Evolutionary conservation across 139 green algal genomes (phyloP), one percentile per base, ranked within the genome.

Genomic region (Desmodesmus armatus): DNA sequence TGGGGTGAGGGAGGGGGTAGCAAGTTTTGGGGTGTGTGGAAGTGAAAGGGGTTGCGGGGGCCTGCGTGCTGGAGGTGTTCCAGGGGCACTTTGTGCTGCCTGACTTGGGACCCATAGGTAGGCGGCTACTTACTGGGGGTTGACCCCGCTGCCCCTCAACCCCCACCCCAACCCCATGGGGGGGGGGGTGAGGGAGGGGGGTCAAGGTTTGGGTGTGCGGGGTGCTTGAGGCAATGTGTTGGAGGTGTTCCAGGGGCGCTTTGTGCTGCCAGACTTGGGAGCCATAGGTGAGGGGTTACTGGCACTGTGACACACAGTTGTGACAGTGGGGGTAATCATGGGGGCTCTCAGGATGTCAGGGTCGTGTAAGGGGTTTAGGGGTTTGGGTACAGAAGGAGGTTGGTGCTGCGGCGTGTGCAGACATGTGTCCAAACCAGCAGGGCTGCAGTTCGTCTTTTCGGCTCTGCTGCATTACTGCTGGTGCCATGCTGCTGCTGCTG

Each of bases 21-120:
- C n/a, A n/a, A n/a, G n/a, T n/a, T n/a, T n/a, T n/a, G n/a, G n/a
- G n/a, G n/a, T n/a, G n/a, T n/a, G n/a, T n/a, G n/a, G n/a, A n/a
- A n/a, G n/a, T n/a, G n/a, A n/a, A 86, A 21, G 87, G 62, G 27
- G 35, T 29, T 60, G 71, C 84, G 2, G 41, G 69, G 0, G 96
- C 96, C 0, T 99, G 99, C 62, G 88, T 99, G 37, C 90, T 99
- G 67, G 96, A 99, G 86, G 85, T 98, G 7, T 99, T 97, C 87
- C 75, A 83, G 3, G 92, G 92, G 11, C 94, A 98, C 89, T 99
- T 99, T 82, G 49, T 84, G 80, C 93, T 99, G 78, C 96, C 96
- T 4, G 95, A 99, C 39, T 91, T 99, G 69, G 96, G 96, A 4
- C 95, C 93, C 7, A 98, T 99, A 31, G 96, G 95, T 96, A n/a